Percentiles rank a stretch among this genome's conserved stretches.
Conservation (phyloP, 768 basidiomycete genomes). For the Xerocomellus chrysenteron region DNA sequence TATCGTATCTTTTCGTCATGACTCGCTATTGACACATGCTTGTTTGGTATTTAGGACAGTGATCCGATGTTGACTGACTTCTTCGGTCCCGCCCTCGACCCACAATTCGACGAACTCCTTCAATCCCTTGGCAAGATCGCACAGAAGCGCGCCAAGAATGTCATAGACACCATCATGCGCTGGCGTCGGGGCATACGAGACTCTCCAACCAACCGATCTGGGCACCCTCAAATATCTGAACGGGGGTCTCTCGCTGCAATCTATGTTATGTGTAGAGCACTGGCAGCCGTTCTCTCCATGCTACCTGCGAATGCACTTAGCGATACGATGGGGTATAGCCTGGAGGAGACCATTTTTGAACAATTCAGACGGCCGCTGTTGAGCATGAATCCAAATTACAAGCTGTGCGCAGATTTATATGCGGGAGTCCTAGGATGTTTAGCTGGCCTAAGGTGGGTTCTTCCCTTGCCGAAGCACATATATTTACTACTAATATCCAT, state of each 20-base stretch:
- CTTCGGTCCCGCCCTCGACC: constrained; percentile 72
- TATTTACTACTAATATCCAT: not conserved
- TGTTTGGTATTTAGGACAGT: constrained; percentile 49
- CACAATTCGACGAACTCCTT: constrained; percentile 82
- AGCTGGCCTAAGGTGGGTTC: constrained; percentile 70
- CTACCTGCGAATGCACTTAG: constrained; percentile 77
- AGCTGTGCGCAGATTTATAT: constrained; percentile 78
- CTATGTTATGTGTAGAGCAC: constrained; percentile 86
- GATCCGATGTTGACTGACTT: constrained; percentile 65
- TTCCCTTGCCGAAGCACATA: not conserved
- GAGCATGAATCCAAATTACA: constrained; percentile 70
- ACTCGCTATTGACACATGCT: not conserved
- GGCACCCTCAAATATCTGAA: constrained; percentile 43
- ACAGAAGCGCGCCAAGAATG: constrained; percentile 78
- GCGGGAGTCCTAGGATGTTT: constrained; percentile 83
- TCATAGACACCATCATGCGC: constrained; percentile 82
- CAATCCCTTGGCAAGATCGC: constrained; percentile 83
- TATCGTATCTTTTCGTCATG: not conserved
- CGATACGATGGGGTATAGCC: constrained; percentile 69
- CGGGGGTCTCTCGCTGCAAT: constrained; percentile 80
- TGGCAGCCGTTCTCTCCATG: constrained; percentile 72
- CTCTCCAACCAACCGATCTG: constrained; percentile 39
- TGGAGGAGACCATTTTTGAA: constrained; percentile 90
- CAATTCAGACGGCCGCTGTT: constrained; percentile 70
- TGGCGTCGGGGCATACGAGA: constrained; percentile 83